Evolutionary conservation across 495 filamentous ascomycete genomes (phyloP), one percentile per base, ranked within the genome.

Genomic region (Penicillium pulvis): DNA sequence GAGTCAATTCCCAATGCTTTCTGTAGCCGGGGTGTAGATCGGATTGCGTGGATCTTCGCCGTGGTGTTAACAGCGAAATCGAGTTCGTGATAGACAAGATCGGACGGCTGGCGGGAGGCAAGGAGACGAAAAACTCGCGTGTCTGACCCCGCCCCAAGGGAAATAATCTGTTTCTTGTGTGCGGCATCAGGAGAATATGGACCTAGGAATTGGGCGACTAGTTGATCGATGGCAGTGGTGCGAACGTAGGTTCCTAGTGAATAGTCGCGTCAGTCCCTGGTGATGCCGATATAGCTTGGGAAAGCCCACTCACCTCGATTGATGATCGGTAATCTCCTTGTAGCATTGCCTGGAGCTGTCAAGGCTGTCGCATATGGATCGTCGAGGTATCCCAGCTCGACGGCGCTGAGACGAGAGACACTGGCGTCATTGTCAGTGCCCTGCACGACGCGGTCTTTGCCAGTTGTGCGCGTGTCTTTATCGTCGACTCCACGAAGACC

Each of bases 401-500:
- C 92, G 12, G 93, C 93, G 66, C 92, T 97, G 71, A 95, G 73
- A 10, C 95, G 84, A 28, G 91, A 96, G 26, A 90, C 84, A 59
- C 90, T 89, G 47, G 94, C 94, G 79, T 98, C 94, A 63, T 87
- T 85, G 74, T 98, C 94, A 16, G 94, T 98, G 53, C 87, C 83
- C 72, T 96, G 93, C 49, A 98, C 87, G 14, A 87, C 82, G 26
- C 71, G 70, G 65, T 89, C 85, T 50, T 77, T 78, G 50, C 70
- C 70, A 26, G 78, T 75, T 50, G 57, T 20, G 60, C 59, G 51
- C 16, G 42, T 17, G 26, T 55, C 30, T 41, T 66, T 63, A 55
- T 67, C 68, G 28, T 71, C 70, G 12, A 57, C 62, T 56, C 57
- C 48, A 33, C 44, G 31, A 42, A 51, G 58, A 36, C 68, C 71